Base-by-base conservation (phyloP, 2,329 filamentous ascomycete genomes). In the Proliferodiscus dingleyae region DNA sequence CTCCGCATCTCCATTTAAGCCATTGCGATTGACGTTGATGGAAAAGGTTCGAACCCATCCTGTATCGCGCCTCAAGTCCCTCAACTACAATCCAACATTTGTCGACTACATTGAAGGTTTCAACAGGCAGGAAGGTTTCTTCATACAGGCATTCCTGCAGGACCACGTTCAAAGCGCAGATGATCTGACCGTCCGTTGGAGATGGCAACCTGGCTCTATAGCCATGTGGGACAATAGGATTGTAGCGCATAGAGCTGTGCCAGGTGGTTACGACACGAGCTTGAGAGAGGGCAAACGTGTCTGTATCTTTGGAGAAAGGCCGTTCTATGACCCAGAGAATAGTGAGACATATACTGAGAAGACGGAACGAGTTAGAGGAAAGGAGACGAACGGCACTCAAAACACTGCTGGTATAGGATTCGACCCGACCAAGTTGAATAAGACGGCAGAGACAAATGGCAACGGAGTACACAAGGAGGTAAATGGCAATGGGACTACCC, bases 141-240 rank as follows among this genome's bases (percentile, higher is more conserved):
- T 10, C 74, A 4, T 59, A 74, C 0, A 68, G 72, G 40, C 24
- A 11, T 73, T 75, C 46, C 68, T 73, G 38, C 49, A 59, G 3
- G 67, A 66, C 40, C 71, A 74, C 50, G 67, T 75, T 22, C 71
- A 74, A 51, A 68, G 70, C 0, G 71, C 70, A 1, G 71, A 74
- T 39, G 73, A 75, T 50, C 71, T 74, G 51, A 65, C 65, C 19
- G 71, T 75, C 5, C 61, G 72, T 2, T 74, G 71, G 66, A 74
- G 72, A 48, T 76, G 73, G 72, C 57, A 64, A 0, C 68, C 70
- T 5, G 72, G 72, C 1, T 70, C 67, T 23, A 68, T 74, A 4
- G 72, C 72, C 1, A 70, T 75, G 59, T 75, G 72, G 72, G 73
- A 76, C 44, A 75, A 75, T 50, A 55, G 68, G 61, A 26, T 26